phyloP scores from a whole-genome alignment of 2,329 filamentous ascomycete genomes.

The Aspergillus aculeatus region DNA sequence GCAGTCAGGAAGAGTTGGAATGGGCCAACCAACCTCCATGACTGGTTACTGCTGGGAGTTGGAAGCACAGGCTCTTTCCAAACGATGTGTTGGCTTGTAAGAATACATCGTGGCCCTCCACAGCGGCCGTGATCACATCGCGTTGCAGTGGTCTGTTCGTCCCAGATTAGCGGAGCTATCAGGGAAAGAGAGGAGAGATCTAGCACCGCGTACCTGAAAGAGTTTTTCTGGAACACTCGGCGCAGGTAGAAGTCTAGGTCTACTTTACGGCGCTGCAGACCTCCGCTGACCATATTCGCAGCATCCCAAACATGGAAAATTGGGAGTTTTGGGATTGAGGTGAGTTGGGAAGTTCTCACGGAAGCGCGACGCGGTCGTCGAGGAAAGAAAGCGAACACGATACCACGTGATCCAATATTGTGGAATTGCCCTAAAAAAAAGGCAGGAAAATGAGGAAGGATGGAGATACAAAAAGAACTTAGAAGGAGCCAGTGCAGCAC shows the following conservation, averaged over 20 bases:
- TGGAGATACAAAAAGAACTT: background rate
- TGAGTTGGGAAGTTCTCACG: background rate
- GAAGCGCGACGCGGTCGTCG: slow-evolving; percentile 9
- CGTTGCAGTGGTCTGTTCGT: slow-evolving; percentile 71
- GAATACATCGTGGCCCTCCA: slow-evolving; percentile 86
- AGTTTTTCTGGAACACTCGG: slow-evolving; percentile 68
- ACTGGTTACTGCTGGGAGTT: slow-evolving; percentile 84
- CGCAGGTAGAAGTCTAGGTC: slow-evolving; percentile 75
- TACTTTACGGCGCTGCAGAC: slow-evolving; percentile 31
- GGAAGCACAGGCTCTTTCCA: slow-evolving; percentile 90
- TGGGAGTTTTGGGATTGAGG: background rate
- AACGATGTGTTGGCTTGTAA: slow-evolving; percentile 75
- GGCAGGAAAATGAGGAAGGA: background rate
- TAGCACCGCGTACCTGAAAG: slow-evolving; percentile 61
- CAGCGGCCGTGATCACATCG: slow-evolving; percentile 79
- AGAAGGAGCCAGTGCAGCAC: background rate
- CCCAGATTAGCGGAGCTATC: background rate
- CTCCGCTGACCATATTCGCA: slow-evolving; percentile 29
- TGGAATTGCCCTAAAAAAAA: slow-evolving; percentile 3
- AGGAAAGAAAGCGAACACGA: slow-evolving; percentile 15
- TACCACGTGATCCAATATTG: slow-evolving; percentile 28
- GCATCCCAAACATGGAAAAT: slow-evolving; percentile 20
- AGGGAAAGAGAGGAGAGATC: background rate
- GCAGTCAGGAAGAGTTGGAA: slow-evolving; percentile 6
- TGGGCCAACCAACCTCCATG: slow-evolving; percentile 66